phyloP scores from a whole-genome alignment of 2,329 filamentous ascomycete species.

The Diplodia sapinea region DNA sequence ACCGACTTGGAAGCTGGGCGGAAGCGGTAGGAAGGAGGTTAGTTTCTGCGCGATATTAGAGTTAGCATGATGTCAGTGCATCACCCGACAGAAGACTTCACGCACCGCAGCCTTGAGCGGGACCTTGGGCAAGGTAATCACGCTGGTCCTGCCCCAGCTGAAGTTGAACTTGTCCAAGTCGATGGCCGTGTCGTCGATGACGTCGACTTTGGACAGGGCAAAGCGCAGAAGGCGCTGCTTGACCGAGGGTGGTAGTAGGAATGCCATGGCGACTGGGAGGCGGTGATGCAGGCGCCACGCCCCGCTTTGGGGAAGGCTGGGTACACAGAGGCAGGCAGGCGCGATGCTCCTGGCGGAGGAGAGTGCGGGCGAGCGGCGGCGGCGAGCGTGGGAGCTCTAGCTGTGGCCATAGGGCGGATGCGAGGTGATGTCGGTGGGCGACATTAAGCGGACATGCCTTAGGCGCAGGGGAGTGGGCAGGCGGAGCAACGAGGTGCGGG shows the following conservation, averaged over 20 bases:
- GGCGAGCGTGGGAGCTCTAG: conserved; percentile 22
- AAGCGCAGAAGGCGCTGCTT: conserved; percentile 90
- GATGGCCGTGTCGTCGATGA: conserved; percentile 85
- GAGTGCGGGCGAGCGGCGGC: conserved; percentile 28
- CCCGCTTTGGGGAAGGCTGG: conserved; percentile 30
- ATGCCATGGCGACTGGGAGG: conserved; percentile 61
- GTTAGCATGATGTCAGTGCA: conserved; percentile 34
- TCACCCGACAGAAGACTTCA: conserved; percentile 32
- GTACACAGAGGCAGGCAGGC: conserved; percentile 24
- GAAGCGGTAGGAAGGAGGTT: conserved; percentile 75
- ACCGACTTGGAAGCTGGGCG: conserved; percentile 71
- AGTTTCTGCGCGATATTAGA: conserved; percentile 68
- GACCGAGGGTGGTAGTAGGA: conserved; percentile 74
- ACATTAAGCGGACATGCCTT: conserved; percentile 14
- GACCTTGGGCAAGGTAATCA: conserved; percentile 85
- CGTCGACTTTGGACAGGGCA: conserved; percentile 79
- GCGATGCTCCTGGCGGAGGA: conserved; percentile 33
- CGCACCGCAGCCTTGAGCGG: conserved; percentile 77
- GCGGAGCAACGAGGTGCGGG: background rate
- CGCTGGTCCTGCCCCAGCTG: conserved; percentile 78
- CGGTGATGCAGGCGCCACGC: conserved; percentile 30
- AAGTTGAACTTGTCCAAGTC: conserved; percentile 88
- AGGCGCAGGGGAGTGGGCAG: background rate
- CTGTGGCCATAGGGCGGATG: conserved; percentile 9
- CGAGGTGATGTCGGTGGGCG: conserved; percentile 16